A percentile compares a stretch with the other conserved stretches of the same genome.
phyloP scores from a whole-genome alignment of 352 stramenopile genomes.

The Hyaloperonospora brassicae region DNA sequence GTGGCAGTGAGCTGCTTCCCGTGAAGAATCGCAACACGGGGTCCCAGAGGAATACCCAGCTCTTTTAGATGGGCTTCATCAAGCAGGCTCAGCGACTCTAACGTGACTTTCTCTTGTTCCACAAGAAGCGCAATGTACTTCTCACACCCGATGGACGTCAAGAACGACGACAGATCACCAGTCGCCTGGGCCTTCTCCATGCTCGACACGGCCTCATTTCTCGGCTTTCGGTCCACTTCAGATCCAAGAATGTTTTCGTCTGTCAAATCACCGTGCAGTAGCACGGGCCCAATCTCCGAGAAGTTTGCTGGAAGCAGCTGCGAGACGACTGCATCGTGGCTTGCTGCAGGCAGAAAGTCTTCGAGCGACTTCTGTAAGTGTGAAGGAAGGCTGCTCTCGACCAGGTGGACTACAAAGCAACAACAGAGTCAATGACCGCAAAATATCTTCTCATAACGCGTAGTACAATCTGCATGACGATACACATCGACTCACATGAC shows the following conservation, averaged over 20 bases:
- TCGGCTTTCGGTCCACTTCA: constrained; percentile 6
- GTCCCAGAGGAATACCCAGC: constrained; percentile 50
- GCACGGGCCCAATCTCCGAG: constrained; percentile 30
- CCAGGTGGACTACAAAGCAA: constrained; percentile 45
- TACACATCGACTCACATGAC: constrained; percentile 44
- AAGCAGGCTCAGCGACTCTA: constrained; percentile 34
- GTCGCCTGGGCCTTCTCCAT: constrained; percentile 6
- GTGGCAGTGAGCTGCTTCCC: constrained; percentile 6
- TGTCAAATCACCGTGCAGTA: constrained; percentile 80
- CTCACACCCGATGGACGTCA: constrained; percentile 38
- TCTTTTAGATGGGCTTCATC: constrained; percentile 48
- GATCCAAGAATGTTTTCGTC: constrained; percentile 76
- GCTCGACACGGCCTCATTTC: constrained; percentile 8
- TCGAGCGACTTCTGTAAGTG: constrained; percentile 59
- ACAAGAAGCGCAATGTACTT: constrained; percentile 50
- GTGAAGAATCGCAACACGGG: constrained; percentile 48
- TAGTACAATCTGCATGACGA: too few relatives aligned
- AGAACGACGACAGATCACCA: constrained; percentile 24
- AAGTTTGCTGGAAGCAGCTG: constrained; percentile 34
- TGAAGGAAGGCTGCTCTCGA: constrained; percentile 43
- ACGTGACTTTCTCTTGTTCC: constrained; percentile 52
- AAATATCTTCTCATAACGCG: background rate
- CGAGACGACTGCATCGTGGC: constrained; percentile 21
- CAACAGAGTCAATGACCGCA: constrained; percentile 4
- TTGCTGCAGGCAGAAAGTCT: constrained; percentile 39